Evolutionary conservation across 2,329 filamentous ascomycete species (phyloP).

Genomic region (Chaetomiaceae sp.): DNA sequence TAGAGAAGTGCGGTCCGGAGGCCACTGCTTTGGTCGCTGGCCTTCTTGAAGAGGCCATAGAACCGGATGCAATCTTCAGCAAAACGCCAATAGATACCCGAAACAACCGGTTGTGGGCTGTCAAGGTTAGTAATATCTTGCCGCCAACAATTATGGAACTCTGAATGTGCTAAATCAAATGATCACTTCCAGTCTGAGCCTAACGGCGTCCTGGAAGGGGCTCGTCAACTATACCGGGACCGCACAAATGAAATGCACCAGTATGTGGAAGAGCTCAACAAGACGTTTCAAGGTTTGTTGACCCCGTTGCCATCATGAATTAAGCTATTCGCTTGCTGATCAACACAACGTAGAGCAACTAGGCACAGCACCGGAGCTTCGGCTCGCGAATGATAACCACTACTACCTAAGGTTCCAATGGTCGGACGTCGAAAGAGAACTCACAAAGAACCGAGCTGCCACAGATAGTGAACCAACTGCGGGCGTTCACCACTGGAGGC

Average conservation of each 20-base stretch:
- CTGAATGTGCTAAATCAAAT: conserved; percentile 23
- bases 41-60: conserved; percentile 67
- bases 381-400: conserved; percentile 29
- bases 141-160: too few species aligned
- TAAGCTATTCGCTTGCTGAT: background rate
- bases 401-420: conserved; percentile 54
- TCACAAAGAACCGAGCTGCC: conserved; percentile 34
- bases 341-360: conserved; percentile 9
- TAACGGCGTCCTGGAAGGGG: conserved; percentile 62
- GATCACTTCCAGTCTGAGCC: conserved; percentile 58
- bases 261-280: conserved; percentile 18
- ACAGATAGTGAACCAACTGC: conserved; percentile 40
- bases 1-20: conserved; percentile 60
- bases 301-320: too few species aligned
- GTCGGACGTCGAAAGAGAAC: conserved; percentile 20
- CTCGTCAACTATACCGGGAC: conserved; percentile 14
- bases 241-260: conserved; percentile 12
- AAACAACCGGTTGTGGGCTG: conserved; percentile 86
- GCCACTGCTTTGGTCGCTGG: conserved; percentile 57
- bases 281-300: conserved; percentile 9
- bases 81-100: conserved; percentile 77
- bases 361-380: conserved; percentile 14
- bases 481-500: background rate
- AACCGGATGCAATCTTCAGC: conserved; percentile 75
- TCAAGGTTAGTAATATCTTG: conserved; percentile 54